Evolutionary conservation across 2,329 filamentous ascomycete genomes (phyloP).

Genomic region (Xylaria sp.): DNA sequence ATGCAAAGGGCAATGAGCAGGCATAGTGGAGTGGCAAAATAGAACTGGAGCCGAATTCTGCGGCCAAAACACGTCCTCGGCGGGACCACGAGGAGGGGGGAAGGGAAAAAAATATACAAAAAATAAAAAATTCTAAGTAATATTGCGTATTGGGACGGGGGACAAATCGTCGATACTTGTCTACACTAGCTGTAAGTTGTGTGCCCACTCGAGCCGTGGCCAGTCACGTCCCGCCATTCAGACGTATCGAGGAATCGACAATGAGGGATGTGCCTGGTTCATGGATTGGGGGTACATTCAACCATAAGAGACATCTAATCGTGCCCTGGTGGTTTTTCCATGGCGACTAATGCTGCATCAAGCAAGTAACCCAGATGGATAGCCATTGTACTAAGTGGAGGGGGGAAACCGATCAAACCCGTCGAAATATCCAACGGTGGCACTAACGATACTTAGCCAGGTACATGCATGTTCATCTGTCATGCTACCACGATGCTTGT

Average conservation of each 20-base stretch:
- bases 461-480: constrained; percentile 52
- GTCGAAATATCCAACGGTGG: constrained; percentile 39
- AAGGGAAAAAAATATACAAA: constrained; percentile 31
- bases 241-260: constrained; percentile 42
- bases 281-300: constrained; percentile 37
- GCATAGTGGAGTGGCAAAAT: constrained; percentile 59
- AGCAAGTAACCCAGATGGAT: constrained; percentile 48
- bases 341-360: constrained; percentile 55
- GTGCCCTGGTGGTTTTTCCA: constrained; percentile 45
- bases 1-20: constrained; percentile 51
- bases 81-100: constrained; percentile 42
- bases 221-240: constrained; percentile 42
- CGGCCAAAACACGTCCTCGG: constrained; percentile 54
- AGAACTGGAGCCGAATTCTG: constrained; percentile 52
- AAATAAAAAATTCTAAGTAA: constrained; percentile 38
- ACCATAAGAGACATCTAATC: constrained; percentile 44
- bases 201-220: constrained; percentile 45
- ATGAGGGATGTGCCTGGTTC: constrained; percentile 53
- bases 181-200: constrained; percentile 28
- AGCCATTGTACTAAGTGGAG: constrained; percentile 46
- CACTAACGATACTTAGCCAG: constrained; percentile 41
- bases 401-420: constrained; percentile 44
- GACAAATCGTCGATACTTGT: constrained; percentile 39
- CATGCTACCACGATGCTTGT: constrained; percentile 51
- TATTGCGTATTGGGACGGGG: constrained; percentile 30